phyloP scores from a whole-genome alignment of 805 yeast species.

The Teunomyces lycoperdinae region DNA sequence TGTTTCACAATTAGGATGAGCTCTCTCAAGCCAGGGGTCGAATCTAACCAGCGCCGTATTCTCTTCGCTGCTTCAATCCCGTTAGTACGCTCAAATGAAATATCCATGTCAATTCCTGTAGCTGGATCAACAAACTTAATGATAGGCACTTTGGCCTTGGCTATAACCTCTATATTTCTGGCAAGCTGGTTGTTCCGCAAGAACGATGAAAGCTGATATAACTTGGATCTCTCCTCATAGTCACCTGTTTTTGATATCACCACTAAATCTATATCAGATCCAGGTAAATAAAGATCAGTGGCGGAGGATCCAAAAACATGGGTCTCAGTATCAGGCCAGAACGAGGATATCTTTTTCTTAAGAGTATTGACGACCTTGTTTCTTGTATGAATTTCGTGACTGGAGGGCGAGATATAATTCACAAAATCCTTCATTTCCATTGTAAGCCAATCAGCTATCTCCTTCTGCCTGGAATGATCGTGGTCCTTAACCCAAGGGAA shows the following conservation, averaged over 20 bases:
- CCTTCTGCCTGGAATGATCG: conserved; percentile 73
- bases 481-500: conserved; percentile 79
- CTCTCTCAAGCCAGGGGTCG: conserved; percentile 78
- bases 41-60: conserved; percentile 69
- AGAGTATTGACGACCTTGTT: conserved; percentile 62
- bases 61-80: conserved; percentile 81
- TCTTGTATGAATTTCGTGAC: conserved; percentile 65
- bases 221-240: conserved; percentile 58
- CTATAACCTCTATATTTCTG: conserved; percentile 74
- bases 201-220: conserved; percentile 71
- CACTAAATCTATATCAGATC: conserved; percentile 95
- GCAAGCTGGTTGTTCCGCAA: conserved; percentile 64
- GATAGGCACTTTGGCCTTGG: conserved; percentile 91
- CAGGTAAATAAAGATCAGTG: conserved; percentile 88
- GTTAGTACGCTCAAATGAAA: conserved; percentile 82
- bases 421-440: conserved; percentile 83
- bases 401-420: conserved; percentile 80
- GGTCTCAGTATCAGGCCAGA: conserved; percentile 79
- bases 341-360: conserved; percentile 45
- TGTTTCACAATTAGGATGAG: conserved; percentile 81
- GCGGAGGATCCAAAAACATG: conserved; percentile 94
- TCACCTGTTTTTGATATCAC: conserved; percentile 60
- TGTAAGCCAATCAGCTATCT: conserved; percentile 83
- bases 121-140: conserved; percentile 80
- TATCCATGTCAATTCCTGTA: conserved; percentile 74